Base-by-base conservation (phyloP, 805 yeast genomes). In the Wickerhamiella parazyma region DNA sequence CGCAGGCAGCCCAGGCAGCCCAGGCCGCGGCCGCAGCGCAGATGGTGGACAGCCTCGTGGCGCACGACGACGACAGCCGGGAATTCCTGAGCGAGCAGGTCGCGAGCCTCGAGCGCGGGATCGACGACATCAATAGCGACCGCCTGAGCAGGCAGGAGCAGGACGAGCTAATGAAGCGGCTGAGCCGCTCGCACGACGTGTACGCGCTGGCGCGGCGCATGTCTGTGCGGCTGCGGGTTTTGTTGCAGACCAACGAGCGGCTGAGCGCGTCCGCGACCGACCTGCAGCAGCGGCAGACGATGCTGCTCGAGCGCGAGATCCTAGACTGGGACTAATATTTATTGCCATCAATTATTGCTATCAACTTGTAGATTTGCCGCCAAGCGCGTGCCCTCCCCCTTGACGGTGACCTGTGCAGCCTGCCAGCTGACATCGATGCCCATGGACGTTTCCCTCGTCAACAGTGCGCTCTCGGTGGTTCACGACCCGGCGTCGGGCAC, bases 401-500 rank as follows among this genome's bases (percentile, higher is more conserved):
- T 21, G 24, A 8, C 8, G 8, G 24, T 21, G 24, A 5, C 5
- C 24, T 6, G 24, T 8, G 8, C 24, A 21, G 5, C 5, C 24
- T 21, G 8, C 24, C 24, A 21, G 24, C 24, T 21, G 24, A 21
- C 24, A 17, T n/a, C n/a, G n/a, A n/a, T 28, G 31, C 31, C n/a
- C 38, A 35, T 35, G 38, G 38, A 35, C 39, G 20, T 40, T 33
- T 36, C 37, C 18, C 94, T 81, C 60, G 81, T 89, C 20, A 72
- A 80, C 14, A 65, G 73, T 31, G 95, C 97, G 6, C 67, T 89
- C 48, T 83, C 76, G 35, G 55, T 58, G 14, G 59, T 62, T 38
- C 64, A 62, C 52, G 45, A 52, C 42, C 57, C 65, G n/a, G 24
- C 51, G 22, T 51, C 62, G 33, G 41, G 60, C 10, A 54, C 56